Evolutionary conservation across 2,329 filamentous ascomycete genomes (phyloP).

Genomic region (Exophiala aquamarina): DNA sequence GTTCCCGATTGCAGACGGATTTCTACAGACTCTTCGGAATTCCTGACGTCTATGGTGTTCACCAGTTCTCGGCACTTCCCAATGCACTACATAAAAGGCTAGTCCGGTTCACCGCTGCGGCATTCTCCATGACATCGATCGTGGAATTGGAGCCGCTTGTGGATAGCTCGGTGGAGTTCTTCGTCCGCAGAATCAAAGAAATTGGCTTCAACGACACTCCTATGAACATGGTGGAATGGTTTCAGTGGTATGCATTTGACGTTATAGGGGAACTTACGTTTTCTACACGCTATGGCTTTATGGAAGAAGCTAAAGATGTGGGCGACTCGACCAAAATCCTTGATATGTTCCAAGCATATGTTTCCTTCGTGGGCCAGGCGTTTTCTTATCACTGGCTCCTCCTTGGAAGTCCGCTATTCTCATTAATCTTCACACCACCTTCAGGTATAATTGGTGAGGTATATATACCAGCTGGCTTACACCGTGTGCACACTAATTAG

Average conservation of each 20-base stretch:
- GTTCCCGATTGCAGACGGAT: no score
- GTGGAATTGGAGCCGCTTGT: constrained; percentile 39
- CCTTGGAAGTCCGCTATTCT: not conserved
- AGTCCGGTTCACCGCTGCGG: no score
- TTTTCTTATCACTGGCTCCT: not conserved
- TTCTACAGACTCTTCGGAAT: no score
- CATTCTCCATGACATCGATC: constrained; percentile 36
- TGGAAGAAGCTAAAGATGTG: constrained; percentile 33
- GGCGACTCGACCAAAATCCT: constrained; percentile 15
- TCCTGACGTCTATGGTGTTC: no score
- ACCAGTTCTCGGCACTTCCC: no score
- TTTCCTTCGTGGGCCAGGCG: not conserved
- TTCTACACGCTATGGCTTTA: constrained; percentile 32
- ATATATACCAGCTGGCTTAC: no score
- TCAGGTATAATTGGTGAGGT: no score
- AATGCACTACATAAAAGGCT: no score
- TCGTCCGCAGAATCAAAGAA: constrained; percentile 17
- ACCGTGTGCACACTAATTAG: no score
- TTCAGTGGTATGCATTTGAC: constrained; percentile 36
- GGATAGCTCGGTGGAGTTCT: constrained; percentile 31
- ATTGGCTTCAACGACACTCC: constrained; percentile 2
- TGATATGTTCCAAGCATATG: not conserved
- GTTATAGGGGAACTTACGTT: constrained; percentile 36
- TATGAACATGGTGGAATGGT: constrained; percentile 21
- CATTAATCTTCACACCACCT: not conserved